phyloP scores from a whole-genome alignment of 768 basidiomycete species.

The Panus rudis region DNA sequence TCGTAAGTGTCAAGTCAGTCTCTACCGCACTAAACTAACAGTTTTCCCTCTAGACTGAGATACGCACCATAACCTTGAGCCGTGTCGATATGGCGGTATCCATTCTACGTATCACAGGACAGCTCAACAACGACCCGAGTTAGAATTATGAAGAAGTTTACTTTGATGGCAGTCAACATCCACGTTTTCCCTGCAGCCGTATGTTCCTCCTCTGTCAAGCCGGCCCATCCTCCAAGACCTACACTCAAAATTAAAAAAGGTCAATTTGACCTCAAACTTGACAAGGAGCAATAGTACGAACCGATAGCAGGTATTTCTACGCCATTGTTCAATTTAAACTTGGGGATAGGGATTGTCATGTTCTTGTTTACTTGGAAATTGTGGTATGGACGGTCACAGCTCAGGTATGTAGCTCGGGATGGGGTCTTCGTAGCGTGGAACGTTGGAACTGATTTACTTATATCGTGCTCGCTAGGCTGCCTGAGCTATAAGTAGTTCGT shows the following conservation, averaged over 20 bases:
- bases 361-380: too few species aligned
- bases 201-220: conserved; percentile 26
- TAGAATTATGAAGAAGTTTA: neutral
- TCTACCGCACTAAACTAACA: neutral
- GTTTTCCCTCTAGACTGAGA: neutral
- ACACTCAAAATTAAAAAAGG: neutral
- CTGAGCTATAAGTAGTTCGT: too few species aligned
- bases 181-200: conserved; percentile 30
- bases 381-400: too few species aligned
- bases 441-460: too few species aligned
- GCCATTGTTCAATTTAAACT: conserved; percentile 37
- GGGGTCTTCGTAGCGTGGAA: too few species aligned
- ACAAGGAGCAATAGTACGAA: conserved; percentile 1
- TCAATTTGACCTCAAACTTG: neutral
- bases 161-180: conserved; percentile 33
- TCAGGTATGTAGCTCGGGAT: too few species aligned
- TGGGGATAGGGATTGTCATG: conserved; percentile 16
- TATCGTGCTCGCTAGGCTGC: too few species aligned
- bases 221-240: conserved; percentile 38
- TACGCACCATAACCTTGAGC: conserved; percentile 23
- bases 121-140: neutral
- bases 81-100: conserved; percentile 24
- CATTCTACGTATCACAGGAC: conserved; percentile 13
- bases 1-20: neutral
- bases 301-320: conserved; percentile 37